A percentile compares a stretch with the other conserved stretches of the same genome.
These are phyloP conservation scores for Trichosanthes cucumerina DNA, from an alignment of 306 rosid species.

Conservation along the genomic window DNA sequence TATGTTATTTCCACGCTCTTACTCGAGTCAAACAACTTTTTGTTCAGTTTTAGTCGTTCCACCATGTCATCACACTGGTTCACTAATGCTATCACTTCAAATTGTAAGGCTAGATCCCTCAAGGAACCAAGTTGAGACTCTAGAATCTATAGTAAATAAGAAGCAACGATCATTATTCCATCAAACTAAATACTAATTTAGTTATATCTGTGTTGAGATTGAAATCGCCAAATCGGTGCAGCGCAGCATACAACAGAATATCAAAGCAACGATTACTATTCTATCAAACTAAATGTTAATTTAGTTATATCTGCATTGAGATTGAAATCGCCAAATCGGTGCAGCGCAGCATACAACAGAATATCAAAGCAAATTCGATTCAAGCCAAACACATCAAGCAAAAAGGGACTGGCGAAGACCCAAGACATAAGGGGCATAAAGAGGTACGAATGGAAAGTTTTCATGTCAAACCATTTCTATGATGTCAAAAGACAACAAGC, in stretches of 20 bases:
- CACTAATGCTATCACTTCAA: conserved; percentile 62
- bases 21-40: conserved; percentile 33
- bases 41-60: conserved; percentile 46
- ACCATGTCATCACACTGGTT: conserved; percentile 70
- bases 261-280: not conserved
- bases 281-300: not conserved
- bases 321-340: not conserved
- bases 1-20: conserved; percentile 53
- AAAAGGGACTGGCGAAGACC: not conserved
- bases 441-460: not conserved
- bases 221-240: not conserved
- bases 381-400: not conserved
- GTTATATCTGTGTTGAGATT: not conserved
- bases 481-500: not conserved
- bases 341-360: not conserved
- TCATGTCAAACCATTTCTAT: not conserved
- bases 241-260: not conserved
- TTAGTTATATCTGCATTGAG: not conserved
- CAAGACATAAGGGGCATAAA: not conserved
- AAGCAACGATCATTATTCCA: conserved; percentile 13
- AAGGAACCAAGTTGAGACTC: conserved; percentile 53
- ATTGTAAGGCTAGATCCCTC: conserved; percentile 60
- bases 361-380: not conserved
- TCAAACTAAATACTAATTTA: not conserved
- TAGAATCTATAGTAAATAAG: conserved; percentile 43